These are phyloP conservation scores for Yueomyces sp. DNA, from an alignment of 805 yeast species.

Conservation along the genomic window DNA sequence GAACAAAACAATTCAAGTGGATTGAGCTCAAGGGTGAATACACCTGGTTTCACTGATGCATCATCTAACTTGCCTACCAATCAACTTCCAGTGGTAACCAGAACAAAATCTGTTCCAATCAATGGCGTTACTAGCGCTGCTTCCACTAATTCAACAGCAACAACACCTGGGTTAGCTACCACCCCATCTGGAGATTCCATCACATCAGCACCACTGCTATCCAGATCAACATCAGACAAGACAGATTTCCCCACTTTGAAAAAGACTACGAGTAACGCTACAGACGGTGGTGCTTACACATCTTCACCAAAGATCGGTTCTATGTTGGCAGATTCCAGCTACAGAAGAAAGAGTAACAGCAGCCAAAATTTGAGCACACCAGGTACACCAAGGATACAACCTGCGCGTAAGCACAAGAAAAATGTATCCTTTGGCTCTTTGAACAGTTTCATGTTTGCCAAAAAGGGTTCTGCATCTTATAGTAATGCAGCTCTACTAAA, in stretches of 20 bases:
- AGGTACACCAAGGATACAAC: constrained; percentile 12
- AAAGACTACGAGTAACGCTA: background rate
- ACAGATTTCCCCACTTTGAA: background rate
- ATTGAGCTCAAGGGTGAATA: too few relatives aligned
- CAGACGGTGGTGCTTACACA: too few relatives aligned
- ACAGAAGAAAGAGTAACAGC: constrained; percentile 14
- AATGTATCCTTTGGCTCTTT: constrained; percentile 24
- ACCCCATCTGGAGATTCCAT: background rate
- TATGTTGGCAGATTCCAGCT: constrained; percentile 4
- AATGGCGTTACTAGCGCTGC: constrained; percentile 6
- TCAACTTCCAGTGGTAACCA: too few relatives aligned
- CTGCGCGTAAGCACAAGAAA: constrained; percentile 21
- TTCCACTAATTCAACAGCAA: constrained; percentile 5
- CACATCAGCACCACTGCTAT: background rate
- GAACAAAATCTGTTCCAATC: constrained; percentile 1
- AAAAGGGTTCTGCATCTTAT: constrained; percentile 14
- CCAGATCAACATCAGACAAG: background rate
- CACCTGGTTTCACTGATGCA: background rate
- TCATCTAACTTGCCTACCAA: background rate
- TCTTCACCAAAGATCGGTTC: background rate
- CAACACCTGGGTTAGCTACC: background rate
- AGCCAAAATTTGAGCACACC: constrained; percentile 9
- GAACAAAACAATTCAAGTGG: too few relatives aligned
- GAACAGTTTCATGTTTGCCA: constrained; percentile 23
- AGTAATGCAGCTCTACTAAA: constrained; percentile 17